Conservation (phyloP, 306 rosid genomes). For the Rubus parviflorus region DNA sequence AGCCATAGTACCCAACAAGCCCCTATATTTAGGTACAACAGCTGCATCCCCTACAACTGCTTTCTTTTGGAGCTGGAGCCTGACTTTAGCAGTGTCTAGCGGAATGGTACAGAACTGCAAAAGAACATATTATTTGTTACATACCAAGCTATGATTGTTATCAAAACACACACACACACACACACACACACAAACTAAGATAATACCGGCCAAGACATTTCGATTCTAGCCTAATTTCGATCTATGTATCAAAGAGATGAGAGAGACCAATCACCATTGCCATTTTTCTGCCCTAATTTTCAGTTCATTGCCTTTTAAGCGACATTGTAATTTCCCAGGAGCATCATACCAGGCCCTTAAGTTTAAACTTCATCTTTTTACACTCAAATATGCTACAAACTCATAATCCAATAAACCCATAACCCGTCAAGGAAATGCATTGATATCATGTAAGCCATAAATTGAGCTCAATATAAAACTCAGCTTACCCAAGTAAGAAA, state of each 20-base stretch:
- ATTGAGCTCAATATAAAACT: neutral
- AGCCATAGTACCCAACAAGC: slow-evolving; percentile 69
- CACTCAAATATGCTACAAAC: neutral
- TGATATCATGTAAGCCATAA: neutral
- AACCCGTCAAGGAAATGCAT: neutral
- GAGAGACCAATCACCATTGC: neutral
- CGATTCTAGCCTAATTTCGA: neutral
- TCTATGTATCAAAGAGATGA: neutral
- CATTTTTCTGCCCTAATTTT: neutral
- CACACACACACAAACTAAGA: neutral
- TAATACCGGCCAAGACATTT: neutral
- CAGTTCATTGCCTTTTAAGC: neutral
- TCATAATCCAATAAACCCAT: neutral
- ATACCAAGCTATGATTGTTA: neutral
- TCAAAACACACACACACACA: neutral
- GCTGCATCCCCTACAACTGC: slow-evolving; percentile 43
- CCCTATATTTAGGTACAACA: slow-evolving; percentile 61
- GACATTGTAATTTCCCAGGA: neutral
- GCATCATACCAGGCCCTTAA: neutral
- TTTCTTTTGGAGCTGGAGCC: slow-evolving; percentile 94
- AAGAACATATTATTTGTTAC: slow-evolving; percentile 4
- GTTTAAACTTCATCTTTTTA: neutral
- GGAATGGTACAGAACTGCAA: slow-evolving; percentile 92
- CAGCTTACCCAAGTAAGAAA: slow-evolving; percentile 9
- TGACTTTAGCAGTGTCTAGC: slow-evolving; percentile 89